A percentile compares a stretch with the other conserved stretches of the same genome.
Conservation (phyloP, 2,329 filamentous ascomycete genomes). For the Arthrinium phaeospermum region DNA sequence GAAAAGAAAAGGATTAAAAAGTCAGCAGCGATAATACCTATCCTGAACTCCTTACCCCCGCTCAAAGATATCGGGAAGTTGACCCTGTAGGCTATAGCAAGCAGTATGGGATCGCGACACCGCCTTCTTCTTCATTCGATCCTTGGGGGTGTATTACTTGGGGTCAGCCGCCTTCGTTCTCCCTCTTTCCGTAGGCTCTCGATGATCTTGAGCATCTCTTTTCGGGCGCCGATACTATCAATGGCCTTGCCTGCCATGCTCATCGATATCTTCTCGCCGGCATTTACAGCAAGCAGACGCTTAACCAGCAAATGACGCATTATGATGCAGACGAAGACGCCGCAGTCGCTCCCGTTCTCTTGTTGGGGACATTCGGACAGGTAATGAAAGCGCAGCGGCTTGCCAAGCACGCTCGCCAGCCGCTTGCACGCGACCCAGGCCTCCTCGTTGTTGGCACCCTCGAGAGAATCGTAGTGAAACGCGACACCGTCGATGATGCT, state of each 20-base stretch:
- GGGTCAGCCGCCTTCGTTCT: slow-evolving; percentile 67
- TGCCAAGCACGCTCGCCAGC: slow-evolving; percentile 70
- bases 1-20: neutral
- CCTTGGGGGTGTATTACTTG: slow-evolving; percentile 48
- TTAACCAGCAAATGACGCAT: slow-evolving; percentile 95
- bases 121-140: slow-evolving; percentile 43
- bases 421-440: slow-evolving; percentile 73
- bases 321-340: slow-evolving; percentile 92
- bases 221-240: slow-evolving; percentile 78
- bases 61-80: neutral
- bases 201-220: slow-evolving; percentile 91
- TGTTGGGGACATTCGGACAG: slow-evolving; percentile 88
- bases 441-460: slow-evolving; percentile 75
- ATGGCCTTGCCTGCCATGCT: slow-evolving; percentile 85
- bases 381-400: slow-evolving; percentile 76
- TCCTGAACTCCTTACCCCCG: slow-evolving; percentile 11
- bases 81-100: neutral
- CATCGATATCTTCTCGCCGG: slow-evolving; percentile 90
- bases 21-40: neutral
- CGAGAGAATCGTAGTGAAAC: slow-evolving; percentile 95
- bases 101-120: neutral
- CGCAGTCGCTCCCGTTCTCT: slow-evolving; percentile 91
- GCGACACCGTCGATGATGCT: slow-evolving; percentile 86
- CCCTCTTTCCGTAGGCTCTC: slow-evolving; percentile 87
- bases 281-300: slow-evolving; percentile 78